Evolutionary conservation across 139 green algal genomes (phyloP), one percentile per base, ranked within the genome.

Genomic region (Chlamydomonas asymmetrica): DNA sequence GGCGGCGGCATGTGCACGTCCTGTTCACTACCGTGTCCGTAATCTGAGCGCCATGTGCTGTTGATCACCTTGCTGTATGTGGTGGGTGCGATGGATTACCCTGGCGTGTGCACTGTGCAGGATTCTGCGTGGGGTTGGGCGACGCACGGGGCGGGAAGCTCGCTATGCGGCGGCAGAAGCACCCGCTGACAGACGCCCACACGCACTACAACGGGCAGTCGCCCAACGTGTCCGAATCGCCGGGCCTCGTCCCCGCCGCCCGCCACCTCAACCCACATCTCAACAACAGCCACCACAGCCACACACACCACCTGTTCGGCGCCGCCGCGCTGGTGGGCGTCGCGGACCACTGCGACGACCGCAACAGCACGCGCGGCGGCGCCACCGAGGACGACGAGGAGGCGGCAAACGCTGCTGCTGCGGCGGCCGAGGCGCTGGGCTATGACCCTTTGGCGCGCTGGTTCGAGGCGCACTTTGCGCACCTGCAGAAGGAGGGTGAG

Each of bases 361-460:
- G 71, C 35, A 45, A 34, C 16, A 54, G 43, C 34, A 71, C 61
- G 9, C 61, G 61, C 20, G 63, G 61, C 34, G 50, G 38, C 20
- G 56, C 61, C 0, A 56, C 32, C 23, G 45, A 64, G 1, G 73
- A 72, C 49, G 63, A 73, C 3, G 41, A 29, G 63, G 63, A 52
- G 22, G 37, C 34, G 22, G 37, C 37, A 20, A 23, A 31, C 37
- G 48, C 48, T 57, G 48, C 16, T 16, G 39, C 7, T 5, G n/a
- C 39, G 64, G 25, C 64, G 37, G n/a, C 39, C 5, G 10, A 23
- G 64, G 22, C 35, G 71, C 41, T 9, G 71, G 43, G 37, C 61
- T 57, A 68, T 34, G 73, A 84, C 66, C 79, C 79, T 1, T 50
- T 84, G 29, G 73, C 79, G 1, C 66, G 66, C 35, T 84, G 79